Evolutionary conservation across 306 rosid species (phyloP).

Genomic region (Mucuna pruriens): DNA sequence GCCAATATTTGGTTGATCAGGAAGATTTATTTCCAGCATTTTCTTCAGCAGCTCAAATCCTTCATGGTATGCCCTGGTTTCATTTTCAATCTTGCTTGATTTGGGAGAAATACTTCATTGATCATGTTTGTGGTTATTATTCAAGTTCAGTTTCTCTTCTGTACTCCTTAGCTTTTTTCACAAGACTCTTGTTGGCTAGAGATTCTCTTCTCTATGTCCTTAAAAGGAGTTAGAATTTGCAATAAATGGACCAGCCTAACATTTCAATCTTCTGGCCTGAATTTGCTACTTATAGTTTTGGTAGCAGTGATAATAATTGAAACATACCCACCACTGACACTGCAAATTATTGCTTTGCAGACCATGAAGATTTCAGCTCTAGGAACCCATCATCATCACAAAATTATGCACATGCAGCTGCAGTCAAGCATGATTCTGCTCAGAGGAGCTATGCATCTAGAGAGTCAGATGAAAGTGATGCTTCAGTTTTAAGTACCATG

Average conservation of each 20-base stretch:
- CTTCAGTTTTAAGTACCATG: slow-evolving; percentile 47
- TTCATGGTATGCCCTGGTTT: slow-evolving; percentile 40
- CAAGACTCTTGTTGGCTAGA: not conserved
- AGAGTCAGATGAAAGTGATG: slow-evolving; percentile 42
- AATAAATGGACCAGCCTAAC: slow-evolving; percentile 40
- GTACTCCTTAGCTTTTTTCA: not conserved
- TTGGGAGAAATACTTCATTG: not conserved
- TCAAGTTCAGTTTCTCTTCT: slow-evolving; percentile 8
- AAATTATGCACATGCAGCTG: slow-evolving; percentile 35
- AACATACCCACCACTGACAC: not conserved
- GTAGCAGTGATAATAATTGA: not conserved
- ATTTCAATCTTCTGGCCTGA: not conserved
- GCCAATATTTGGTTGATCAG: slow-evolving; percentile 38
- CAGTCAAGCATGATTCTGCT: slow-evolving; percentile 25
- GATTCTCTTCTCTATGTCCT: not conserved
- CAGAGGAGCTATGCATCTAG: slow-evolving; percentile 40
- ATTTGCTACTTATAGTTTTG: slow-evolving; percentile 9
- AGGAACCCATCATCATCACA: slow-evolving; percentile 39
- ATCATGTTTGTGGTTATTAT: not conserved
- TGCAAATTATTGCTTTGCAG: slow-evolving; percentile 38
- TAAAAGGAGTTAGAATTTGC: slow-evolving; percentile 29
- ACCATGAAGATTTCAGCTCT: slow-evolving; percentile 34
- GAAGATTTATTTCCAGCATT: slow-evolving; percentile 34
- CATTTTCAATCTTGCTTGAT: slow-evolving; percentile 22
- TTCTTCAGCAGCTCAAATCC: slow-evolving; percentile 37